phyloP scores from a whole-genome alignment of 2,329 filamentous ascomycete species.

The Fusarium xylarioides region DNA sequence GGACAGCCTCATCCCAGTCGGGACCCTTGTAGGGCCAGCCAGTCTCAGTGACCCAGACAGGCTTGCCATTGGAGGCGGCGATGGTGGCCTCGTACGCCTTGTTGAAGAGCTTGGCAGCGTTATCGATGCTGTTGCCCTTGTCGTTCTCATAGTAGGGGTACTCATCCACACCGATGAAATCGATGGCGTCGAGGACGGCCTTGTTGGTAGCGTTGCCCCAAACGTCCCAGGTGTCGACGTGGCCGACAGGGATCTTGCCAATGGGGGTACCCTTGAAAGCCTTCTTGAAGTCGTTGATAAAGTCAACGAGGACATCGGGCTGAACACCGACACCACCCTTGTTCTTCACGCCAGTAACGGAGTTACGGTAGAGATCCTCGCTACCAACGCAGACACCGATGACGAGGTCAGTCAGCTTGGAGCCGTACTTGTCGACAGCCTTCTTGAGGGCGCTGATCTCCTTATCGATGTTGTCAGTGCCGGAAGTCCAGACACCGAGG shows the following conservation, averaged over 20 bases:
- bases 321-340: conserved; percentile 68
- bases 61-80: conserved; percentile 60
- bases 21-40: conserved; percentile 70
- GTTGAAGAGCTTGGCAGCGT: conserved; percentile 64
- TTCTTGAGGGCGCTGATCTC: conserved; percentile 69
- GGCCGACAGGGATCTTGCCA: conserved; percentile 63
- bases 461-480: conserved; percentile 62
- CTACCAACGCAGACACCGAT: conserved; percentile 72
- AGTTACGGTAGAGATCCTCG: conserved; percentile 73
- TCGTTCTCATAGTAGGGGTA: conserved; percentile 73
- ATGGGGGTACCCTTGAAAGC: conserved; percentile 60
- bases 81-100: conserved; percentile 55
- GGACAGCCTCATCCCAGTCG: conserved; percentile 62
- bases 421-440: conserved; percentile 64
- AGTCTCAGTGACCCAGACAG: conserved; percentile 71
- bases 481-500: conserved; percentile 71
- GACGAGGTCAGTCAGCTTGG: conserved; percentile 63
- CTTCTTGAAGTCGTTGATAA: conserved; percentile 71
- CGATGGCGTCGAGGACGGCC: conserved; percentile 67
- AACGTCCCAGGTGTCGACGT: conserved; percentile 75
- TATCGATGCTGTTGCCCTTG: conserved; percentile 64
- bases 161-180: conserved; percentile 72
- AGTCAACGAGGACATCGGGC: conserved; percentile 68
- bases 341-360: conserved; percentile 69
- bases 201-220: conserved; percentile 69